These are phyloP conservation scores for Digitaria exilis DNA, from an alignment of 202 grass and related monocot species.

Conservation along the genomic window DNA sequence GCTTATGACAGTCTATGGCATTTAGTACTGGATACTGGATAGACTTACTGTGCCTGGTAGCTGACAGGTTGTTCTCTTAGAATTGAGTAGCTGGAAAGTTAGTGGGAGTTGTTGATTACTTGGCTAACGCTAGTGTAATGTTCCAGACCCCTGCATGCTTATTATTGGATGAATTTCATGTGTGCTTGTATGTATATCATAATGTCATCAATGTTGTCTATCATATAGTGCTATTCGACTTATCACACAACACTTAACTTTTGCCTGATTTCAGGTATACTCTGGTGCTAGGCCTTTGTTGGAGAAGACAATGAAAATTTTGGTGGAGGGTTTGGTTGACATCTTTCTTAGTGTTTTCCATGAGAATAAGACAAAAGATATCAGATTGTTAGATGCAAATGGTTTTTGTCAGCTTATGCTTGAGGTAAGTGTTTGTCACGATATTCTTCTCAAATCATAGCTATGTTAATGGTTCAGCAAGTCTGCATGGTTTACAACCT, in stretches of 20 bases:
- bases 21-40: not conserved
- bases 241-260: conserved; percentile 5
- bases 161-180: conserved; percentile 9
- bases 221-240: conserved; percentile 6
- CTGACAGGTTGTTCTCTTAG: conserved; percentile 8
- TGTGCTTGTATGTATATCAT: not conserved
- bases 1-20: conserved; percentile 1
- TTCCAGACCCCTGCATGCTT: not conserved
- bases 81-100: too few relatives aligned
- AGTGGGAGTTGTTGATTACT: not conserved
- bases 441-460: conserved; percentile 21
- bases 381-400: conserved; percentile 80
- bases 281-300: conserved; percentile 88
- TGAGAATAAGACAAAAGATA: conserved; percentile 87
- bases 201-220: not conserved
- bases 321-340: conserved; percentile 94
- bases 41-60: not conserved
- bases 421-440: conserved; percentile 63
- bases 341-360: conserved; percentile 95
- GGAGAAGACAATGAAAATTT: conserved; percentile 85
- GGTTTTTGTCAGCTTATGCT: conserved; percentile 99
- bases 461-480: not conserved
- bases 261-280: conserved; percentile 68
- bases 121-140: not conserved
- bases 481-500: conserved; percentile 7